Base-by-base conservation (phyloP, 1,284 basidiomycete species). In the Leccinum solheimii region DNA sequence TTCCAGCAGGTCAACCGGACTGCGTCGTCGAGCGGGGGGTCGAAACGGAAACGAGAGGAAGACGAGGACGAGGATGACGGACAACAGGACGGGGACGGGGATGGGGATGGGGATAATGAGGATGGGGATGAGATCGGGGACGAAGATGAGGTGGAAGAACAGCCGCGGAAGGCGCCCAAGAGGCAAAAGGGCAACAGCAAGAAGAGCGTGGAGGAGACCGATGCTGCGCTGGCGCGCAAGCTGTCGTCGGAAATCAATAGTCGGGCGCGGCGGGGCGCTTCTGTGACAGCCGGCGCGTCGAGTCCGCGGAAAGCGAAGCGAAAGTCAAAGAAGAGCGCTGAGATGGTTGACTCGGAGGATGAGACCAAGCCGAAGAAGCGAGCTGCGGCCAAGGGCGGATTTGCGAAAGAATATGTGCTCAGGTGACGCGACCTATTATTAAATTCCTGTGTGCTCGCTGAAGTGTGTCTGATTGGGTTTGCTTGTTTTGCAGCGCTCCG, bases 351-450 rank as follows among this genome's bases (percentile, higher is more conserved):
- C 57, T 85, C 85, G 13, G 83, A 80, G 27, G 78, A 75, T 56
- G 79, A 75, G 21, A 77, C 74, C 27, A 71, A 63, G 64, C 76
- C 77, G 66, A 73, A 69, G 66, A 79, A 77, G 66, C 69, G 78
- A 57, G 68, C 79, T 36, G 68, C 72, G 49, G 82, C 84, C 23
- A 84, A 80, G 68, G 89, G 89, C 21, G 90, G 90, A 16, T 92
- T 93, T 72, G 83, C 83, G 53, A 93, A 92, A 74, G 88, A 91
- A 68, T 92, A 87, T 69, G 71, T 74, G n/a, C 78, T 93, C 59
- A 93, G 91, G 91, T 91, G 67, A 40, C 38, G 48, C 27, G 34
- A 52, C 34, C 11, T 30, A 11, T 6, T 8, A 2, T 43, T 48
- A 1, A 13, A 11, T 19, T 8, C n/a, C 9, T 6, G 50, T 54